phyloP scores from a whole-genome alignment of 306 rosid species.

The Coriaria nepalensis region DNA sequence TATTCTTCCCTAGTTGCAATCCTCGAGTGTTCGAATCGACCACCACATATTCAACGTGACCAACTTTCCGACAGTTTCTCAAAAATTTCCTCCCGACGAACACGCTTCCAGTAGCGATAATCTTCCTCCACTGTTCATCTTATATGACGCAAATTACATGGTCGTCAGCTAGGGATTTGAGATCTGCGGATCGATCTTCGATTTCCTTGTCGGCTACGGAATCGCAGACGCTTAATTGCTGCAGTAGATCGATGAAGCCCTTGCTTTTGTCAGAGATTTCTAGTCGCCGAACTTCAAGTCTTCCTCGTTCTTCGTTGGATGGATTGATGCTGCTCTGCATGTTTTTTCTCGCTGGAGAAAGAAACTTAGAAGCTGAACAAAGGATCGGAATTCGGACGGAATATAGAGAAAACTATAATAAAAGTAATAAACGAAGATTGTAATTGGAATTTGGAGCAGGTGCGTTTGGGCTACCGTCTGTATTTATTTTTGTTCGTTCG shows the following conservation, averaged over 20 bases:
- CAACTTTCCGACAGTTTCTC: conserved; percentile 65
- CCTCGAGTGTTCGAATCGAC: conserved; percentile 60
- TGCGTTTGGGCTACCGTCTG: too few relatives aligned
- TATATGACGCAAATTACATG: conserved; percentile 55
- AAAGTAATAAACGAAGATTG: too few relatives aligned
- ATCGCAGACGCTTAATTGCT: conserved; percentile 60
- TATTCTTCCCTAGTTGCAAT: conserved; percentile 35
- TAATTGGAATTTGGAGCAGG: too few relatives aligned
- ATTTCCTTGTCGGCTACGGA: conserved; percentile 51
- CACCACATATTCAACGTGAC: conserved; percentile 69
- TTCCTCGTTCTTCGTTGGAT: conserved; percentile 15
- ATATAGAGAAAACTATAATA: too few relatives aligned
- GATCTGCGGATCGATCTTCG: conserved; percentile 48
- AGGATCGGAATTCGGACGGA: too few relatives aligned
- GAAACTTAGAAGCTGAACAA: too few relatives aligned
- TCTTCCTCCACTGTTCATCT: conserved; percentile 37
- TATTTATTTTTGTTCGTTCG: too few relatives aligned
- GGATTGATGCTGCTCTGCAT: conserved; percentile 20
- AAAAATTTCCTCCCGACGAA: conserved; percentile 51
- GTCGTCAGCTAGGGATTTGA: conserved; percentile 42
- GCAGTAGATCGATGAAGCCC: conserved; percentile 59
- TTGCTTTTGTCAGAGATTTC: conserved; percentile 58
- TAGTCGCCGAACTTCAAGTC: conserved; percentile 31
- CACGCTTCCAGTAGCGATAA: conserved; percentile 55
- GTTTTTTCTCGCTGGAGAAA: not conserved